A percentile compares a stretch with the other conserved stretches of the same genome.
Conservation (phyloP, 2,329 filamentous ascomycete genomes). For the Pseudogymnoascus sp. region DNA sequence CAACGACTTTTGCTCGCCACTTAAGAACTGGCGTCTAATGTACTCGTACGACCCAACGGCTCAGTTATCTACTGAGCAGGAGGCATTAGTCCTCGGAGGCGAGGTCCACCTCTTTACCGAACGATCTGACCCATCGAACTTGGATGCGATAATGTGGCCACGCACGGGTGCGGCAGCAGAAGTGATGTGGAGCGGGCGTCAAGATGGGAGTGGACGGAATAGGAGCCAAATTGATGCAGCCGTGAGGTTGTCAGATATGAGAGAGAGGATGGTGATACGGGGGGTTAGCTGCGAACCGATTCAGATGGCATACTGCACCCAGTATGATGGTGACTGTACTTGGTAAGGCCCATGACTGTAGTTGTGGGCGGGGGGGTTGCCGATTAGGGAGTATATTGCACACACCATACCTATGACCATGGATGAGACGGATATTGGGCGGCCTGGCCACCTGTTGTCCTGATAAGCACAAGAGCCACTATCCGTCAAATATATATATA, state of each 20-base stretch:
- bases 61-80: conserved; percentile 50
- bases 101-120: conserved; percentile 79
- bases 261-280: conserved; percentile 63
- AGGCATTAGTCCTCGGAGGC: conserved; percentile 66
- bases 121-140: conserved; percentile 64
- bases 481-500: not conserved
- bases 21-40: conserved; percentile 72
- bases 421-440: not conserved
- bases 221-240: conserved; percentile 61
- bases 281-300: conserved; percentile 59
- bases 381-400: not conserved
- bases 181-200: conserved; percentile 68
- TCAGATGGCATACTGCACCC: conserved; percentile 65
- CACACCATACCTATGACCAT: not conserved
- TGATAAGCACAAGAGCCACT: not conserved
- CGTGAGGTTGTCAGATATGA: conserved; percentile 63
- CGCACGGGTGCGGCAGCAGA: conserved; percentile 65
- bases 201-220: conserved; percentile 58
- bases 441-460: not conserved
- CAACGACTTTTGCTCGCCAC: conserved; percentile 70
- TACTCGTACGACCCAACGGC: conserved; percentile 71
- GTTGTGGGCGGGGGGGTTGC: not conserved
- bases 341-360: not conserved
- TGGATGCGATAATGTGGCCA: conserved; percentile 74
- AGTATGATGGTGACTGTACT: conserved; percentile 31